These are phyloP conservation scores for Elsinoe batatas DNA, from an alignment of 2,329 filamentous ascomycete species.

Conservation along the genomic window DNA sequence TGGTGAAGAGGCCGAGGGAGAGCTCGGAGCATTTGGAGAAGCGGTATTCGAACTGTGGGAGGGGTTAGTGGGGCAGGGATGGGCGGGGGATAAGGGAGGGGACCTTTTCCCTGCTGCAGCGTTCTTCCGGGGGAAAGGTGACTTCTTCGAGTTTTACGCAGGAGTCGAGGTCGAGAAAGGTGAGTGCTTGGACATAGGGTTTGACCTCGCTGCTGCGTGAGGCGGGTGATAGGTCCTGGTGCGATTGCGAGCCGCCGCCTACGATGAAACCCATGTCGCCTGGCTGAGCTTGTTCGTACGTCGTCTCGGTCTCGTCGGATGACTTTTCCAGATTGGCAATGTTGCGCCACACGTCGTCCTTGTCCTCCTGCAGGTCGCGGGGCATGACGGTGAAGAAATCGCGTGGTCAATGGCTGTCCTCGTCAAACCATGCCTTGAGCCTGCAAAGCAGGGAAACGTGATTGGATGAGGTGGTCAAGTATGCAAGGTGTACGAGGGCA, in stretches of 20 bases:
- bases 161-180: slow-evolving; percentile 53
- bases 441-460: neutral
- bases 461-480: neutral
- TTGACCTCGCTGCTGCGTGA: slow-evolving; percentile 48
- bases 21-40: slow-evolving; percentile 66
- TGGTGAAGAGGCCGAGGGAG: slow-evolving; percentile 70
- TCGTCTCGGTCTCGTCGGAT: slow-evolving; percentile 14
- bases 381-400: slow-evolving; percentile 27
- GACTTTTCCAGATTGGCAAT: slow-evolving; percentile 32
- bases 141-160: slow-evolving; percentile 50
- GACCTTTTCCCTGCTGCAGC: slow-evolving; percentile 51
- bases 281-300: neutral
- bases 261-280: neutral
- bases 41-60: slow-evolving; percentile 60
- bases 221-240: slow-evolving; percentile 19
- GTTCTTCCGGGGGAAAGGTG: slow-evolving; percentile 49
- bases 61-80: neutral
- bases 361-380: slow-evolving; percentile 32
- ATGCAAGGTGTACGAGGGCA: neutral
- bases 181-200: slow-evolving; percentile 66
- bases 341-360: slow-evolving; percentile 23
- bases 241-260: slow-evolving; percentile 16
- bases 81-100: neutral
- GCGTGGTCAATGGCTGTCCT: slow-evolving; percentile 4
- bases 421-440: neutral